Base-by-base conservation (phyloP, 768 basidiomycete genomes). In the Albatrellus ellisii region DNA sequence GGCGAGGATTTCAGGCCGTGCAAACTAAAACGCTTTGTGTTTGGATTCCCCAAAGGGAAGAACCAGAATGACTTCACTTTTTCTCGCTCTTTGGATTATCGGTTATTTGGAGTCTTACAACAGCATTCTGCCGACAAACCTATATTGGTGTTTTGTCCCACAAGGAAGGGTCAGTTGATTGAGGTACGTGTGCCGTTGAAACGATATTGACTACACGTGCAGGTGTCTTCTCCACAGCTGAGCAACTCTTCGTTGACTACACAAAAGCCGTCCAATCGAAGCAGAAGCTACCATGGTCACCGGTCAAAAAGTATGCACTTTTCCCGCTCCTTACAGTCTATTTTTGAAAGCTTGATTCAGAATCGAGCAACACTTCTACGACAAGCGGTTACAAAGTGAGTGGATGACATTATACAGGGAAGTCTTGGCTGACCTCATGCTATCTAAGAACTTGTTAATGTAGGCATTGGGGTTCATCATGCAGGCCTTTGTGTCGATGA, bases 1-100 rank as follows among this genome's bases (percentile, higher is more conserved):
- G 90, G 87, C 8, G 90, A 98, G 54, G 82, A 86, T 42, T 97
- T 77, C 54, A 70, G 94, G 21, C 90, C 94, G 2, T 92, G 90
- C 61, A 77, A 75, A 53, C 68, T 94, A 5, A 72, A 67, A 3
- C 71, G 78, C 39, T 65, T 74, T 51, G 84, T 95, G 8, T 72
- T 86, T 49, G 80, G 82, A 2, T 73, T 85, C 46, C 66, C 70
- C 17, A 73, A 77, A 29, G 58, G 65, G 29, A 75, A 67, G 48
- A 66, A 68, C 36, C 69, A 74, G 40, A 94, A 91, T 51, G 86
- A 89, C 48, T 92, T 88, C 54, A 69, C 69, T 11, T 91, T 90
- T 54, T 68, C 70, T 2, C 73, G 70, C 45, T 67, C 62, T 4
- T 68, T 98, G 10, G 85, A 92, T 55, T 70, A 60, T 52, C 81